phyloP scores from a whole-genome alignment of 179 eudicot genomes.

The Heliamphora pulchella region DNA sequence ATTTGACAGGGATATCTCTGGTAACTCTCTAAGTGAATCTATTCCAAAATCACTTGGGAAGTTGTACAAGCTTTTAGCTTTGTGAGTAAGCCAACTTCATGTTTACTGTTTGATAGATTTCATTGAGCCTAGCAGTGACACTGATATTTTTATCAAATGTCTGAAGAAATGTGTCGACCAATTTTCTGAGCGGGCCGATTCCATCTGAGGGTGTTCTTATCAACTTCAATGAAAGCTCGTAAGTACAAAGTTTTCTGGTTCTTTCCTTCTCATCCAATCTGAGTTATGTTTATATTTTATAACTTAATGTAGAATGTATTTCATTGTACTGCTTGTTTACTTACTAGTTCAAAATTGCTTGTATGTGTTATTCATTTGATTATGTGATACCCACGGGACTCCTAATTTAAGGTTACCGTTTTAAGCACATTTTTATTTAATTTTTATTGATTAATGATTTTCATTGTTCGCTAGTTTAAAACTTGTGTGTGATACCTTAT shows the following conservation, averaged over 20 bases:
- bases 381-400: neutral
- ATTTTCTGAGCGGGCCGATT: slow-evolving; percentile 74
- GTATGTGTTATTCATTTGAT: neutral
- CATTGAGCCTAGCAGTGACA: slow-evolving; percentile 10
- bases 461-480: too few relatives aligned
- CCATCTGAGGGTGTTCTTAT: slow-evolving; percentile 73
- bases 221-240: slow-evolving; percentile 66
- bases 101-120: neutral
- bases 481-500: too few relatives aligned
- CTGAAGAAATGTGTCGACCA: slow-evolving; percentile 80
- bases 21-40: slow-evolving; percentile 74
- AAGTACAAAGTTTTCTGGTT: slow-evolving; percentile 27
- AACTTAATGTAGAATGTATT: neutral
- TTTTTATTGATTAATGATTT: too few relatives aligned
- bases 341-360: neutral
- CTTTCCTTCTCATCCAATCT: neutral
- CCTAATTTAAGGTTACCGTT: neutral
- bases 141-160: slow-evolving; percentile 11
- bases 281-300: neutral
- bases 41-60: slow-evolving; percentile 83
- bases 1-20: slow-evolving; percentile 71
- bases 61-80: slow-evolving; percentile 50
- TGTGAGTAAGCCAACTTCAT: slow-evolving; percentile 48
- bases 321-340: neutral
- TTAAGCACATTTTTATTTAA: too few relatives aligned